Percentiles rank a stretch among this genome's conserved stretches.
Evolutionary conservation across 108 stramenopile species (phyloP).

Genomic region (Nannochloropsis gaditana): DNA sequence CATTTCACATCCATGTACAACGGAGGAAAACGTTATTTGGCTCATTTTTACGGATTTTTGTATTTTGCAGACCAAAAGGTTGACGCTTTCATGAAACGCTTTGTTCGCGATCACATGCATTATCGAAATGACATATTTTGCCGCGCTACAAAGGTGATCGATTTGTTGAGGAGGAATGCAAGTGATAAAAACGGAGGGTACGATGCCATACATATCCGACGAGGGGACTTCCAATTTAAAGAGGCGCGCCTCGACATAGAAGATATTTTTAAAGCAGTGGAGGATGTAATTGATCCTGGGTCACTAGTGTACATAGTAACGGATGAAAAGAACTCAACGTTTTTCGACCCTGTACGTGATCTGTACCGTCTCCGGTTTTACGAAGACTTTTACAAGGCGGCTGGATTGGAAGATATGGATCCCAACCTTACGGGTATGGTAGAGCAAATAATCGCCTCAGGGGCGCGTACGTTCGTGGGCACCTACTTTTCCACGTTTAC

Average conservation of each 20-base stretch:
- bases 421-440: conserved; percentile 85
- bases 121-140: conserved; percentile 53
- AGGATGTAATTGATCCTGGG: conserved; percentile 24
- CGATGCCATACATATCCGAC: conserved; percentile 51
- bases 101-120: conserved; percentile 49
- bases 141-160: conserved; percentile 45
- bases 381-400: conserved; percentile 46
- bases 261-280: conserved; percentile 27
- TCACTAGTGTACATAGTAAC: conserved; percentile 54
- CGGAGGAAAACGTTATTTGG: conserved; percentile 37
- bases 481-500: conserved; percentile 87
- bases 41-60: conserved; percentile 46
- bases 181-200: conserved; percentile 15
- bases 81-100: conserved; percentile 46
- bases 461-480: conserved; percentile 75
- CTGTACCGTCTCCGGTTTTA: conserved; percentile 29
- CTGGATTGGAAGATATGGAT: conserved; percentile 61
- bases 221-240: conserved; percentile 60
- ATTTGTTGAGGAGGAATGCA: conserved; percentile 24
- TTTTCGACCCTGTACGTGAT: conserved; percentile 59
- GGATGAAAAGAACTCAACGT: conserved; percentile 52
- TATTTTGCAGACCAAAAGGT: conserved; percentile 40
- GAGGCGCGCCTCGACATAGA: conserved; percentile 36
- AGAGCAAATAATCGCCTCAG: conserved; percentile 74
- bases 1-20: conserved; percentile 33